Evolutionary conservation across 2,329 filamentous ascomycete genomes (phyloP).

Genomic region (Penicillium nordicum): DNA sequence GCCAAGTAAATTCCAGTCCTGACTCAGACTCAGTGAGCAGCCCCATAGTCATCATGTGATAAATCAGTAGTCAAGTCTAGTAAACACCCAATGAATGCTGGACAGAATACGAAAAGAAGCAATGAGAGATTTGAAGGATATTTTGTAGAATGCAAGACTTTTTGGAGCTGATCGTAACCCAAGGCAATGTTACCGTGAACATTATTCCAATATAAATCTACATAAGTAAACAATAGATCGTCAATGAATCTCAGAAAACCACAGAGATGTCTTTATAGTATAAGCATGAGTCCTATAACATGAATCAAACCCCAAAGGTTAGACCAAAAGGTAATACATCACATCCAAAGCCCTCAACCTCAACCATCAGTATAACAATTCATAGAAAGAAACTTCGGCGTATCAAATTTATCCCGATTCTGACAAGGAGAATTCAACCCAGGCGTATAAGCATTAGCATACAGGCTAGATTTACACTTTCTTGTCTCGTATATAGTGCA

Average conservation of each 20-base stretch:
- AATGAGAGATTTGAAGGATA: background rate
- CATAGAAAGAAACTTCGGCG: background rate
- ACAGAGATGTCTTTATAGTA: background rate
- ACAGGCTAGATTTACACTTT: background rate
- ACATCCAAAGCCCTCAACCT: background rate
- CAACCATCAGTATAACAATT: background rate
- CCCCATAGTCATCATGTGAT: background rate
- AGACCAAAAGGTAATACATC: background rate
- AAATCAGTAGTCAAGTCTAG: background rate
- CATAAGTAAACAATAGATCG: background rate
- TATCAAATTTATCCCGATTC: background rate
- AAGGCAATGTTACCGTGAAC: background rate
- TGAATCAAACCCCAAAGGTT: background rate
- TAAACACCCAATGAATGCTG: background rate
- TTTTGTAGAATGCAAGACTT: background rate
- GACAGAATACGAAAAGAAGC: background rate
- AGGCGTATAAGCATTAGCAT: background rate
- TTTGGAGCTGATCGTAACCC: background rate
- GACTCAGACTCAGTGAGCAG: background rate
- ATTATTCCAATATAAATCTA: background rate
- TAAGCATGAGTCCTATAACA: background rate
- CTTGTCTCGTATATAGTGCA: background rate
- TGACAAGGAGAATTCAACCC: background rate
- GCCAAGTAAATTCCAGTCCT: background rate
- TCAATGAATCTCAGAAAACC: background rate